These are phyloP conservation scores for Colletotrichum lentis DNA, from an alignment of 2,329 filamentous ascomycete species.

Conservation along the genomic window DNA sequence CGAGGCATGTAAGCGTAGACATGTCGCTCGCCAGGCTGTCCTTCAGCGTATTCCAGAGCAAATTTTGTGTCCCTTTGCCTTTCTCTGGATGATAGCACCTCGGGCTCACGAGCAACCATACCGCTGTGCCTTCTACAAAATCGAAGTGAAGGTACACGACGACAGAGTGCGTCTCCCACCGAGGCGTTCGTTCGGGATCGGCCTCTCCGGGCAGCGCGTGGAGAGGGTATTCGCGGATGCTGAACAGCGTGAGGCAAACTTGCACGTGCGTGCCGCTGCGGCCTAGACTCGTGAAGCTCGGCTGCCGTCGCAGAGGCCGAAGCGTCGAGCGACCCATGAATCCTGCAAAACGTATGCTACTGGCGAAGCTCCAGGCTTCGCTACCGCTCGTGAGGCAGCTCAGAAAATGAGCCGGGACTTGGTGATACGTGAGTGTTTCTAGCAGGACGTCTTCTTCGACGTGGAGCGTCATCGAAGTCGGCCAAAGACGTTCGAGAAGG, in stretches of 20 bases:
- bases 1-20: not conserved
- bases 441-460: slow-evolving; percentile 21
- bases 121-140: slow-evolving; percentile 22
- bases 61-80: slow-evolving; percentile 19
- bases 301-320: not conserved
- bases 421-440: slow-evolving; percentile 27
- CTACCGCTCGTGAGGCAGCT: slow-evolving; percentile 18
- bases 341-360: slow-evolving; percentile 20
- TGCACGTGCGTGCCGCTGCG: slow-evolving; percentile 25
- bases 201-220: slow-evolving; percentile 11
- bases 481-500: slow-evolving; percentile 20
- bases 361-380: slow-evolving; percentile 23
- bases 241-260: slow-evolving; percentile 25
- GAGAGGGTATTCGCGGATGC: slow-evolving; percentile 14
- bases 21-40: not conserved
- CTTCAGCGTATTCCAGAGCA: slow-evolving; percentile 21
- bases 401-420: slow-evolving; percentile 16
- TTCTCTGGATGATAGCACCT: slow-evolving; percentile 18
- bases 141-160: slow-evolving; percentile 24
- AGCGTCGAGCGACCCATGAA: slow-evolving; percentile 9
- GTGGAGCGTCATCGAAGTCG: slow-evolving; percentile 22
- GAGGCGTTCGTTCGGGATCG: slow-evolving; percentile 10
- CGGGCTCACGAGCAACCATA: slow-evolving; percentile 23
- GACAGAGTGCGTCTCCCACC: slow-evolving; percentile 28
- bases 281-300: not conserved